phyloP scores from a whole-genome alignment of 768 basidiomycete species.

The Leccinellum albellum region DNA sequence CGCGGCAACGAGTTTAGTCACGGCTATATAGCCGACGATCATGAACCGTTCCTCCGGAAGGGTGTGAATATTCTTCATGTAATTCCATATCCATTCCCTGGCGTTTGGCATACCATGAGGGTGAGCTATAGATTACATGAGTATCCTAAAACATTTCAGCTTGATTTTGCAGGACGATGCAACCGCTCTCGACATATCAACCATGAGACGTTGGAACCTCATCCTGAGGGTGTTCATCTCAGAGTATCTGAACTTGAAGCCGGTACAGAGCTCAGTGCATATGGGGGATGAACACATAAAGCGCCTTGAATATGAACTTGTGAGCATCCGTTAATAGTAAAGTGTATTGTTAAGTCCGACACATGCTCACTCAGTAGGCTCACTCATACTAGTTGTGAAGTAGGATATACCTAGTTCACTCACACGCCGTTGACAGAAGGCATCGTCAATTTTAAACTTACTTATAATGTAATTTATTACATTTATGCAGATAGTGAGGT shows the following conservation, averaged over 20 bases:
- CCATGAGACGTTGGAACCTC: constrained; percentile 86
- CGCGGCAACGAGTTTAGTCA: constrained; percentile 33
- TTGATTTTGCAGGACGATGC: constrained; percentile 72
- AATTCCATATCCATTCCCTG: constrained; percentile 85
- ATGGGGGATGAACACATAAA: constrained; percentile 25
- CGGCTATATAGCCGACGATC: constrained; percentile 86
- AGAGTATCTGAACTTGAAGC: constrained; percentile 79
- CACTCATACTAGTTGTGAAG: background rate
- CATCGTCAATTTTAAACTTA: too few relatives aligned
- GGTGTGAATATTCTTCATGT: constrained; percentile 90
- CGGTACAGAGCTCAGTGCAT: constrained; percentile 38
- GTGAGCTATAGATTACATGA: constrained; percentile 40
- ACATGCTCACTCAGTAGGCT: constrained; percentile 18
- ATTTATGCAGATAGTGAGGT: background rate
- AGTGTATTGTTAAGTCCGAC: background rate
- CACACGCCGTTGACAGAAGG: too few relatives aligned
- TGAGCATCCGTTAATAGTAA: constrained; percentile 27
- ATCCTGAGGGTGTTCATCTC: constrained; percentile 83
- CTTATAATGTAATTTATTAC: constrained; percentile 1
- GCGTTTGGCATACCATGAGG: constrained; percentile 78
- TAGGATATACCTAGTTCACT: background rate
- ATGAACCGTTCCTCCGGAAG: constrained; percentile 77
- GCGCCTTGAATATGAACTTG: constrained; percentile 46
- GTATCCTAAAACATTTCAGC: background rate
- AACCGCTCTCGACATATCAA: constrained; percentile 76